Evolutionary conservation across 2,329 filamentous ascomycete species (phyloP).

Genomic region (Xylaria sp.): DNA sequence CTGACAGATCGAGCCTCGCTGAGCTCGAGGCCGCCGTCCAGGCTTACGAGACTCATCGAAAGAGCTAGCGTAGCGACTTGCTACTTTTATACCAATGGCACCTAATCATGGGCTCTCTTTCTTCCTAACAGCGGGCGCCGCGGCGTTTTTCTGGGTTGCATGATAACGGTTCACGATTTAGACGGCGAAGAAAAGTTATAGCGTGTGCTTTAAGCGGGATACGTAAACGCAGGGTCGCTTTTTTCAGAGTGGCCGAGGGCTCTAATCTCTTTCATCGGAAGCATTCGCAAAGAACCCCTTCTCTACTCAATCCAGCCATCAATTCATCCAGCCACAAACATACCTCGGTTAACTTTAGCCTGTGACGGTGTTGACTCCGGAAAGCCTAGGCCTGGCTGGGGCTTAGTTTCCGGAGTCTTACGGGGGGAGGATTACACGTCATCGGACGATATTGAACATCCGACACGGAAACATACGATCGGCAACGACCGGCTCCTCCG

Average conservation of each 20-base stretch:
- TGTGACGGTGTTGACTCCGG: slow-evolving; percentile 16
- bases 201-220: slow-evolving; percentile 1
- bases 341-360: slow-evolving; percentile 26
- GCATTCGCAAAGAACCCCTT: slow-evolving; percentile 4
- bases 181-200: slow-evolving; percentile 20
- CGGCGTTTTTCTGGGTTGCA: not conserved
- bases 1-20: slow-evolving; percentile 60
- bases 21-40: slow-evolving; percentile 61
- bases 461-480: slow-evolving; percentile 26
- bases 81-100: not conserved
- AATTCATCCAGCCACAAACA: slow-evolving; percentile 11
- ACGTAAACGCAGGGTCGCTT: not conserved
- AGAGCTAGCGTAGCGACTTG: slow-evolving; percentile 2
- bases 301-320: slow-evolving; percentile 14
- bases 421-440: slow-evolving; percentile 9
- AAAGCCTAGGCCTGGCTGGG: slow-evolving; percentile 4
- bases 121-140: not conserved
- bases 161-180: slow-evolving; percentile 25
- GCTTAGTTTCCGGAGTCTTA: slow-evolving; percentile 24
- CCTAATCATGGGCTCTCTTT: slow-evolving; percentile 1
- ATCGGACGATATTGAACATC: slow-evolving; percentile 34
- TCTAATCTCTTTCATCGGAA: not conserved
- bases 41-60: slow-evolving; percentile 55
- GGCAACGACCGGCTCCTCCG: slow-evolving; percentile 17
- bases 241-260: not conserved